These are phyloP conservation scores for Toxoplasma gondii DNA, from an alignment of 169 alveolate species.

Conservation along the genomic window DNA sequence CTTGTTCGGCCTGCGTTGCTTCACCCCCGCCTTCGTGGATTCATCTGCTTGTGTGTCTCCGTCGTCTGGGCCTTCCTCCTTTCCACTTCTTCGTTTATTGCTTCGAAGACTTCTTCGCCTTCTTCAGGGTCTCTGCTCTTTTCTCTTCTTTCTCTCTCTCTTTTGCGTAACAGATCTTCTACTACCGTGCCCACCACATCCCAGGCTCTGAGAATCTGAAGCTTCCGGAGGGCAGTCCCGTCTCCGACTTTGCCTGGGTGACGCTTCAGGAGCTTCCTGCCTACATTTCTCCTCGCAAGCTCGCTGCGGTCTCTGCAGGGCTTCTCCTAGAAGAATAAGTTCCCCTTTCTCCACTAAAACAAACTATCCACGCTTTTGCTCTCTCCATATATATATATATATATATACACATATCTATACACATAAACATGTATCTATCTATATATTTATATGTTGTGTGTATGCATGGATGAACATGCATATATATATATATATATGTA, in stretches of 20 bases:
- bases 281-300: neutral
- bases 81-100: neutral
- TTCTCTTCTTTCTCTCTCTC: neutral
- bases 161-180: constrained; percentile 48
- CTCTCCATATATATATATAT: neutral
- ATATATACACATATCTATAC: neutral
- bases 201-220: constrained; percentile 59
- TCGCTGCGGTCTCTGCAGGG: neutral
- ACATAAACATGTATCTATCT: too few relatives aligned
- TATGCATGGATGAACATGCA: neutral
- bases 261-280: constrained; percentile 47
- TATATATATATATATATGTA: neutral
- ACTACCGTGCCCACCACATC: constrained; percentile 68
- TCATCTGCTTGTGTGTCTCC: too few relatives aligned
- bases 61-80: too few relatives aligned
- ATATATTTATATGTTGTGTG: neutral
- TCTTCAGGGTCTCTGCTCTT: too few relatives aligned
- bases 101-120: neutral
- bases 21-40: neutral
- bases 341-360: neutral
- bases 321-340: neutral
- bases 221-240: constrained; percentile 53
- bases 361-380: neutral
- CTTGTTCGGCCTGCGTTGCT: neutral
- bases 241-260: constrained; percentile 69